Base-by-base conservation (phyloP, 208 protist genomes). In the Balamuthia mandrillaris region DNA sequence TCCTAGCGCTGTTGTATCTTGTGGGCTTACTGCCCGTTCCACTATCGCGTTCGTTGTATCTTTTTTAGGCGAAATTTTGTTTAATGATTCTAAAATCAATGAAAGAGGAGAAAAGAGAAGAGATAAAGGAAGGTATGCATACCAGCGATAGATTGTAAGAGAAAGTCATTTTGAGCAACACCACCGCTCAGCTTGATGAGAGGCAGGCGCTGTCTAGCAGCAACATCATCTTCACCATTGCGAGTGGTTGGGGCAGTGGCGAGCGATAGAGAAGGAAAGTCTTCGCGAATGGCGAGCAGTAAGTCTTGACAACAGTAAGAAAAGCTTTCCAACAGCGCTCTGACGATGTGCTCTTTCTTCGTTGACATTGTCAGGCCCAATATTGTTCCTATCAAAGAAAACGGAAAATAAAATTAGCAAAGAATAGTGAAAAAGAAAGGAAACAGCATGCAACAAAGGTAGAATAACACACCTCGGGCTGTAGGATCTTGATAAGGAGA, bases 401-500 rank as follows among this genome's bases (percentile, higher is more conserved):
- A n/a, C n/a, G n/a, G n/a, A n/a, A n/a, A n/a, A n/a, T n/a, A n/a
- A n/a, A n/a, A n/a, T n/a, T n/a, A n/a, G n/a, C n/a, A n/a, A n/a
- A n/a, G n/a, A n/a, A n/a, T n/a, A n/a, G n/a, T n/a, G n/a, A n/a
- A n/a, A n/a, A n/a, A n/a, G n/a, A n/a, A n/a, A n/a, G n/a, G n/a
- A n/a, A n/a, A n/a, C n/a, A n/a, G n/a, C n/a, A n/a, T n/a, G 29
- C 33, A 41, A 49, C 21, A 39, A 4, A 72, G 21, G 3, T 14
- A 27, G 63, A 41, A 35, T 47, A n/a, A 31, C 18, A 0, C 0
- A n/a, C n/a, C n/a, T n/a, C 24, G 12, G 4, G 84, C 58, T 1
- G 14, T 93, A 86, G 33, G 96, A 87, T 98, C 98, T 27, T 87
- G 81, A 18, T 86, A 68, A 29, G 88, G 88, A 18, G 78, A 63